These are phyloP conservation scores for Metarhizium anisopliae DNA, from an alignment of 2,329 filamentous ascomycete species.

Conservation along the genomic window DNA sequence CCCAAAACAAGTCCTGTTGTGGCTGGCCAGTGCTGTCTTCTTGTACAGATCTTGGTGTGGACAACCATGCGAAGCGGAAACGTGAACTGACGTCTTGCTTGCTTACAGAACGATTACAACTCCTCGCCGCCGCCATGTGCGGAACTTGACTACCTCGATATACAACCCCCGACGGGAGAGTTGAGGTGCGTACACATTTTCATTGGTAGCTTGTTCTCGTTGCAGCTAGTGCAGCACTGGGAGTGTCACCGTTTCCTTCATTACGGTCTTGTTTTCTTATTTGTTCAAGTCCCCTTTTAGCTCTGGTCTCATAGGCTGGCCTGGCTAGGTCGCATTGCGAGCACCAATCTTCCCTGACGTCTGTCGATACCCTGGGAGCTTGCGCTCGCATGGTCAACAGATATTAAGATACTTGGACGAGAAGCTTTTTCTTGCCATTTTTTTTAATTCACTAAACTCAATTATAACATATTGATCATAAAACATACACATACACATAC, in stretches of 20 bases:
- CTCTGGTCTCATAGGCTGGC: background rate
- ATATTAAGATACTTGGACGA: background rate
- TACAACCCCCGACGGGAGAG: slow-evolving; percentile 38
- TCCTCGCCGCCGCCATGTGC: slow-evolving; percentile 35
- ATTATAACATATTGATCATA: no score
- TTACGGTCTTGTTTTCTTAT: background rate
- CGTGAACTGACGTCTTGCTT: slow-evolving; percentile 15
- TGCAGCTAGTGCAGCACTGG: slow-evolving; percentile 4
- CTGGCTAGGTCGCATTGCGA: background rate
- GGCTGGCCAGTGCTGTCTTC: slow-evolving; percentile 4
- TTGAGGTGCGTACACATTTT: slow-evolving; percentile 40
- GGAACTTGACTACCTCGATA: slow-evolving; percentile 46
- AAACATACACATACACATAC: no score
- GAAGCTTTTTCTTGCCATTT: background rate
- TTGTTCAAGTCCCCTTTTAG: background rate
- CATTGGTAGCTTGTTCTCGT: slow-evolving; percentile 13
- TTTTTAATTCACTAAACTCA: no score
- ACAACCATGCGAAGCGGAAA: slow-evolving; percentile 6
- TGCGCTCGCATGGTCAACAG: background rate
- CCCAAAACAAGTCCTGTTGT: slow-evolving; percentile 3
- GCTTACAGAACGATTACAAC: slow-evolving; percentile 43
- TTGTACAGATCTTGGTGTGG: background rate
- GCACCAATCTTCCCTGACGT: background rate
- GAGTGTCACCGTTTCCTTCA: slow-evolving; percentile 7
- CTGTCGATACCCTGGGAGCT: background rate